Evolutionary conservation across 208 protist genomes (phyloP).

Genomic region (Tritrichomonas foetus): DNA sequence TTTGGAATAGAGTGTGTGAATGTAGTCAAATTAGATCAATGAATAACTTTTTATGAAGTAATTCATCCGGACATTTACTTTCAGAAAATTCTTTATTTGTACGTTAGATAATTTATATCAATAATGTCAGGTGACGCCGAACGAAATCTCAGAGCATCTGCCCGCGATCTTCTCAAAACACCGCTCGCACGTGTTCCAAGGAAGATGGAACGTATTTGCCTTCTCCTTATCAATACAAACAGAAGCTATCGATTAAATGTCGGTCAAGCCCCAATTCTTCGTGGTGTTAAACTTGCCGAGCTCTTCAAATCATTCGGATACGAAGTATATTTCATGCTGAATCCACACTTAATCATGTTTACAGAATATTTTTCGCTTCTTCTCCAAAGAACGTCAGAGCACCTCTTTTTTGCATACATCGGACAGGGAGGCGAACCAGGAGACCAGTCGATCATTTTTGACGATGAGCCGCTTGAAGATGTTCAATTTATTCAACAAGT

Average conservation of each 20-base stretch:
- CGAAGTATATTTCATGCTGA: background rate
- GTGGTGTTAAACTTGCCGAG: background rate
- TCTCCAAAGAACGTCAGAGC: background rate
- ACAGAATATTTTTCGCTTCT: background rate
- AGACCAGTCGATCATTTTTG: background rate
- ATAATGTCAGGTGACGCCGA: slow-evolving; percentile 12
- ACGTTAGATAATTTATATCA: too few relatives aligned
- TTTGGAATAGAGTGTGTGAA: too few relatives aligned
- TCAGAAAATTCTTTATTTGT: too few relatives aligned
- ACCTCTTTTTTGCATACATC: background rate
- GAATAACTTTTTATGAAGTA: too few relatives aligned
- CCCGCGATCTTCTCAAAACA: background rate
- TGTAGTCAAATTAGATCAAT: too few relatives aligned
- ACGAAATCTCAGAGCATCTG: background rate
- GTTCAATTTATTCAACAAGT: background rate
- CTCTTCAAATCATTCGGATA: background rate
- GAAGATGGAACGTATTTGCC: background rate
- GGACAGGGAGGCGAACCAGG: background rate
- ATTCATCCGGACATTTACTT: too few relatives aligned
- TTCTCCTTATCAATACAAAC: slow-evolving; percentile 10
- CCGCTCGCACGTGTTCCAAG: background rate
- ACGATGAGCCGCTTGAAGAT: background rate
- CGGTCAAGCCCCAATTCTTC: background rate
- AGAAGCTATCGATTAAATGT: background rate
- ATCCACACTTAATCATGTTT: background rate